Base-by-base conservation (phyloP, 2,329 filamentous ascomycete species). In the Fusarium ramigenum region DNA sequence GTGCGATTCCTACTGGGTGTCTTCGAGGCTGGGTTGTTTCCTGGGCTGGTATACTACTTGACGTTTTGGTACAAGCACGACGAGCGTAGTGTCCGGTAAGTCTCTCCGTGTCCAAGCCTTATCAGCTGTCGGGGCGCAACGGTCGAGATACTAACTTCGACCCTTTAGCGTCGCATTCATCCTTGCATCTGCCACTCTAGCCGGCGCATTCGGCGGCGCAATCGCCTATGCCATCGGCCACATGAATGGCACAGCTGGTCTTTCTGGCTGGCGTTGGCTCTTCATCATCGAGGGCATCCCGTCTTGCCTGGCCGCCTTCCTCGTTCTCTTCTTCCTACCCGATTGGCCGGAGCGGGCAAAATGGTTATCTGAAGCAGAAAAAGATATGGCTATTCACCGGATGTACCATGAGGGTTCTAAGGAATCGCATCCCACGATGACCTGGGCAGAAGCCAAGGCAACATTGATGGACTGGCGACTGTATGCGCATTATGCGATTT, bases 21-120 rank as follows among this genome's bases (percentile, higher is more conserved):
- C 9, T 88, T 92, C 46, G 93, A 95, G 81, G 92, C 91, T 8
- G 92, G 92, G 0, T 82, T 94, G 3, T 93, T 93, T 69, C 81
- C 81, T 1, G 80, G 81, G 0, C 82, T 93, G 73, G 88, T 90
- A 1, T 84, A 90, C 80, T 93, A 93, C 74, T 83, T 95, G 53
- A 94, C 92, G 0, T 89, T 93, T 69, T 94, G 93, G 87, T 95
- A 95, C 80, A 90, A 87, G 49, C 89, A 90, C 73, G 87, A 89
- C 23, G 92, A 95, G 81, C 87, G 93, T 7, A 92, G 91, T 28
- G 82, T 93, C n/a, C 87, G 81, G 79, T 81, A 60, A 69, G 79
- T 76, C 25, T 46, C 37, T 37, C 34, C 5, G 32, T 52, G 6
- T 25, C 30, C 9, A 23, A 16, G 36, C 36, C 36, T 42, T 21